phyloP scores from a whole-genome alignment of 2,329 filamentous ascomycete species.

The Claviceps sp. region DNA sequence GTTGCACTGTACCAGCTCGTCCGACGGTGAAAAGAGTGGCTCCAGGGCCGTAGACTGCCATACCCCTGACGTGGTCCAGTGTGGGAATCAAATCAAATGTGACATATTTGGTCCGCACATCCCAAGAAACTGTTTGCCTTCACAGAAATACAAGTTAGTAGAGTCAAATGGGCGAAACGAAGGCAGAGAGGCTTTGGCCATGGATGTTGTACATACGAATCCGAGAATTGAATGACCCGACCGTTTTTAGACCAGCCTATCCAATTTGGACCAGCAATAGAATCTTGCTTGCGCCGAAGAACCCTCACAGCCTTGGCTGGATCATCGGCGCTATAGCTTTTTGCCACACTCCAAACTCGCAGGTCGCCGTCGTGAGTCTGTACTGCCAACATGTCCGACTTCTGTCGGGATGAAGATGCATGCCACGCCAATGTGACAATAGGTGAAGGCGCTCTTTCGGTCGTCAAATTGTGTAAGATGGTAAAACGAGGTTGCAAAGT shows the following conservation, averaged over 20 bases:
- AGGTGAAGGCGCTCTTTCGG: constrained; percentile 69
- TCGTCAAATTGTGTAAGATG: constrained; percentile 84
- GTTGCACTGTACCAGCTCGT: constrained; percentile 77
- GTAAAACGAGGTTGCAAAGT: constrained; percentile 84
- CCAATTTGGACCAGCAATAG: constrained; percentile 72
- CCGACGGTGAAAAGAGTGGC: constrained; percentile 89
- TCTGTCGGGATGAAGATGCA: constrained; percentile 87
- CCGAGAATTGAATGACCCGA: constrained; percentile 81
- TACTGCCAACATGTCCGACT: constrained; percentile 93
- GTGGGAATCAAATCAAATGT: constrained; percentile 82
- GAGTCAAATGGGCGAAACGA: no score
- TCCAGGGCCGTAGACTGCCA: constrained; percentile 79
- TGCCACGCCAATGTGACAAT: constrained; percentile 88
- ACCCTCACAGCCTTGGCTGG: constrained; percentile 80
- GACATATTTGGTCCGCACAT: constrained; percentile 95
- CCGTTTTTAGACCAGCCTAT: constrained; percentile 98
- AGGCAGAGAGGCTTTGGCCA: no score
- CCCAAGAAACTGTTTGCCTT: constrained; percentile 87
- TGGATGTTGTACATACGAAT: constrained; percentile 72
- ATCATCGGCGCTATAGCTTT: constrained; percentile 57
- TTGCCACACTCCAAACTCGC: constrained; percentile 91
- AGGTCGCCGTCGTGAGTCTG: constrained; percentile 87
- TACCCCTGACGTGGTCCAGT: constrained; percentile 62
- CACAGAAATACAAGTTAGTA: constrained; percentile 3
- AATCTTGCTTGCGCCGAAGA: constrained; percentile 66